Evolutionary conservation across 2,329 filamentous ascomycete genomes (phyloP).

Genomic region (Fusarium robinianum): DNA sequence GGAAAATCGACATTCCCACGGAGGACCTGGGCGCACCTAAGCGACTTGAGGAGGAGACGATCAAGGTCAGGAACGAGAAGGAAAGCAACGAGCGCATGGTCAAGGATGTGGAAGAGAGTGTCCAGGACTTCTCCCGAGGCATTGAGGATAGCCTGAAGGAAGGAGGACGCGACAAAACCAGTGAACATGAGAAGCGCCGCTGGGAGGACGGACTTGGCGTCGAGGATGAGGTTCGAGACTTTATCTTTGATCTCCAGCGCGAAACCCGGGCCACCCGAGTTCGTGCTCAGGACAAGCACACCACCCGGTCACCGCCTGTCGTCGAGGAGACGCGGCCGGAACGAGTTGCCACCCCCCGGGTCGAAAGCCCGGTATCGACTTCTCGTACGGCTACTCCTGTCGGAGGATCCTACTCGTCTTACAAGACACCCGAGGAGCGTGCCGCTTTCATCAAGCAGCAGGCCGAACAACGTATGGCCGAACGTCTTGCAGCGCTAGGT

Average conservation of each 20-base stretch:
- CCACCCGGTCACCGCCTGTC: conserved; percentile 47
- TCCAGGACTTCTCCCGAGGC: conserved; percentile 81
- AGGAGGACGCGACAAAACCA: conserved; percentile 71
- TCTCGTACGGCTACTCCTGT: conserved; percentile 56
- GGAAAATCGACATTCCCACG: conserved; percentile 68
- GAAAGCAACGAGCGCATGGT: conserved; percentile 98
- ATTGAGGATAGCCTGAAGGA: conserved; percentile 90
- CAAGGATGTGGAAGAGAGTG: conserved; percentile 92
- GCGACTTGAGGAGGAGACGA: conserved; percentile 85
- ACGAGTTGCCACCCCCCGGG: conserved; percentile 48
- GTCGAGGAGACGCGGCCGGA: conserved; percentile 51
- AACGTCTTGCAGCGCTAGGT: conserved; percentile 89
- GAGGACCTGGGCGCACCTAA: conserved; percentile 81
- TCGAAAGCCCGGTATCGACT: conserved; percentile 58
- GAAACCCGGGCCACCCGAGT: conserved; percentile 78
- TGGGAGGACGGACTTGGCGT: conserved; percentile 98
- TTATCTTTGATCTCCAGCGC: conserved; percentile 94
- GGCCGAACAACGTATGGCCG: conserved; percentile 95
- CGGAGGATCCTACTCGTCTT: conserved; percentile 75
- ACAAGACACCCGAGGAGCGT: conserved; percentile 89
- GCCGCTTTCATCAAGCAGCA: conserved; percentile 97
- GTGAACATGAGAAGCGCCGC: conserved; percentile 86
- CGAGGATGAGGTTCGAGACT: conserved; percentile 95
- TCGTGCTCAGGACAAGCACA: conserved; percentile 60
- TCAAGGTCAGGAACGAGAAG: conserved; percentile 78